Percentiles rank a stretch among this genome's conserved stretches.
Evolutionary conservation across 2,329 filamentous ascomycete genomes (phyloP).

Genomic region (Sclerotinia sclerotiorum): DNA sequence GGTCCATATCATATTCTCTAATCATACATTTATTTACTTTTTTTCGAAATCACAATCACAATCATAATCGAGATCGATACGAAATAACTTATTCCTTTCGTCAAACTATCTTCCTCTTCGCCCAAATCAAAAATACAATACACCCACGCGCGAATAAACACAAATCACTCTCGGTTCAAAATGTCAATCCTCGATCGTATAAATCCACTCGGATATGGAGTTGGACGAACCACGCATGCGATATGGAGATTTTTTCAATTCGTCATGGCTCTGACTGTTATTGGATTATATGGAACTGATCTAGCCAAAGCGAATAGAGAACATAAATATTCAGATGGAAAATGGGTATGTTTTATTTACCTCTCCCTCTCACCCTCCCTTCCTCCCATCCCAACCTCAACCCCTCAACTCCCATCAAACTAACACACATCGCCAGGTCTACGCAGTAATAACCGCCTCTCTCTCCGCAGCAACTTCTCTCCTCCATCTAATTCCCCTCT

Average conservation of each 20-base stretch:
- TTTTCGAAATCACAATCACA: neutral
- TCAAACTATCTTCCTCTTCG: neutral
- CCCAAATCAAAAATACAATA: neutral
- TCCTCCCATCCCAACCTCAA: neutral
- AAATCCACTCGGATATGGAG: slow-evolving; percentile 4
- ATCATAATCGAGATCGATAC: neutral
- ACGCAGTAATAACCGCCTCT: slow-evolving; percentile 68
- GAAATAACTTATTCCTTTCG: neutral
- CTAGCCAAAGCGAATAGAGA: slow-evolving; percentile 55
- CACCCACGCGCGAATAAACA: neutral
- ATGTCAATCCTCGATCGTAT: slow-evolving; percentile 15
- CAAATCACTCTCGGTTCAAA: neutral
- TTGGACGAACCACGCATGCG: slow-evolving; percentile 45
- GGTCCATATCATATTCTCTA: no score
- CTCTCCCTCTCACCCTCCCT: neutral
- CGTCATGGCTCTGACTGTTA: slow-evolving; percentile 71
- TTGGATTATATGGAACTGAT: slow-evolving; percentile 75
- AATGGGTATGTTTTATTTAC: slow-evolving; percentile 60
- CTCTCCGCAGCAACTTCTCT: slow-evolving; percentile 64
- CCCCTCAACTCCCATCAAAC: neutral
- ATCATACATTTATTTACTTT: no score
- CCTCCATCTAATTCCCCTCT: slow-evolving; percentile 64
- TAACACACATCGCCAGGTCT: slow-evolving; percentile 50
- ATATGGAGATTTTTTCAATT: slow-evolving; percentile 74
- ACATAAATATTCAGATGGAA: slow-evolving; percentile 56